Percentiles rank a stretch among this genome's conserved stretches.
Conservation (phyloP, 23 red algal genomes). For the Gracilaria caudata region DNA sequence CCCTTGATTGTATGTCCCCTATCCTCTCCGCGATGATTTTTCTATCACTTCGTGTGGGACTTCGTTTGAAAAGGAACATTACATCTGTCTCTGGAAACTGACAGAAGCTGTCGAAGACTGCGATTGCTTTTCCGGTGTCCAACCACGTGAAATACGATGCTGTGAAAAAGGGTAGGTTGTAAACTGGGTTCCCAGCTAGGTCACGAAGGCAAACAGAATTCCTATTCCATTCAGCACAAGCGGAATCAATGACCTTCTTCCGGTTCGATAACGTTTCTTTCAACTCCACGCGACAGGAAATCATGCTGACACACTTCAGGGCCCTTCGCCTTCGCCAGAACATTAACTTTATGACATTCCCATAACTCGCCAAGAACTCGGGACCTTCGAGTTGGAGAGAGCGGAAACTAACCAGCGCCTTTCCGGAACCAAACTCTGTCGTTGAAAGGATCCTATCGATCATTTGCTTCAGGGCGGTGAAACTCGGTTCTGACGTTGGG, state of each 20-base stretch:
- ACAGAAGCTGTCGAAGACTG: background rate
- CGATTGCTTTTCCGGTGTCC: background rate
- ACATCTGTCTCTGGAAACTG: background rate
- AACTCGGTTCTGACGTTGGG: background rate
- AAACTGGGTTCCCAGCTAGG: background rate
- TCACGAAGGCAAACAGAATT: conserved; percentile 14
- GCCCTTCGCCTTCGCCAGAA: background rate
- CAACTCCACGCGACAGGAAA: background rate
- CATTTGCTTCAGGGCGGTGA: background rate
- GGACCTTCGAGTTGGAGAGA: background rate
- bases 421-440: conserved; percentile 5
- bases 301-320: background rate
- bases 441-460: conserved; percentile 13
- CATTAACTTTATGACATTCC: background rate
- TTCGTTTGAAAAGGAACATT: background rate
- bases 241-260: background rate
- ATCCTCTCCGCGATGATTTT: conserved; percentile 22
- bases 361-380: background rate
- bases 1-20: background rate
- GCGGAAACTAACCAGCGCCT: background rate
- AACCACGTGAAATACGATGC: background rate
- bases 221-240: conserved; percentile 5
- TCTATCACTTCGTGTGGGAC: background rate
- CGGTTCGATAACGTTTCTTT: background rate
- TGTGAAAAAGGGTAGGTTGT: conserved; percentile 1